A percentile compares a stretch with the other conserved stretches of the same genome.
These are phyloP conservation scores for Puccinia horiana DNA, from an alignment of 1,284 basidiomycete species.

Conservation along the genomic window DNA sequence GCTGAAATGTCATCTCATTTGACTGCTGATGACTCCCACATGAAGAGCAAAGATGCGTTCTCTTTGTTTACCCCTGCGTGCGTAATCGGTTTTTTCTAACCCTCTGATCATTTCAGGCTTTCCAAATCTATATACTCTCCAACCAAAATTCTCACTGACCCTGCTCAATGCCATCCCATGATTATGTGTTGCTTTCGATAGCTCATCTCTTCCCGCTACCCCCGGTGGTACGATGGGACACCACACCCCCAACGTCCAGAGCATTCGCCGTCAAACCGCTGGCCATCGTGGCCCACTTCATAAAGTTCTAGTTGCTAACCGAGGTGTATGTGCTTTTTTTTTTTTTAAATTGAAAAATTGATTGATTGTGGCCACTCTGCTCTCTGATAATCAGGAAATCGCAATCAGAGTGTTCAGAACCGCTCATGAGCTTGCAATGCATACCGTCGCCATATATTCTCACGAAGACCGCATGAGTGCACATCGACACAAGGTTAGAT, in stretches of 20 bases:
- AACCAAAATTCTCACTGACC: too few relatives aligned
- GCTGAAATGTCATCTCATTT: slow-evolving; percentile 22
- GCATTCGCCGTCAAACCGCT: slow-evolving; percentile 85
- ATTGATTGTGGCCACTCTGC: slow-evolving; percentile 38
- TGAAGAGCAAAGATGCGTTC: slow-evolving; percentile 34
- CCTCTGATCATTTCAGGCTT: neutral
- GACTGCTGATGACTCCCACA: slow-evolving; percentile 15
- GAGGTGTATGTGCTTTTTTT: slow-evolving; percentile 69
- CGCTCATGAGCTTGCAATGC: slow-evolving; percentile 97
- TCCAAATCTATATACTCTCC: neutral
- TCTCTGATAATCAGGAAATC: slow-evolving; percentile 73
- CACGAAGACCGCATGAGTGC: slow-evolving; percentile 94
- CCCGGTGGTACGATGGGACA: slow-evolving; percentile 51
- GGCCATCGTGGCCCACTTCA: slow-evolving; percentile 70
- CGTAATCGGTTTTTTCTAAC: neutral
- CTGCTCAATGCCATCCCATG: neutral
- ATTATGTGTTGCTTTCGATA: neutral
- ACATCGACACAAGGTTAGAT: slow-evolving; percentile 85
- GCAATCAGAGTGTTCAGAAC: slow-evolving; percentile 98
- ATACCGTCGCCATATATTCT: slow-evolving; percentile 97
- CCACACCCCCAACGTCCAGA: slow-evolving; percentile 69
- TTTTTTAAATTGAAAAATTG: neutral
- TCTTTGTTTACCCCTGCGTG: slow-evolving; percentile 42
- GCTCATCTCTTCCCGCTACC: slow-evolving; percentile 50
- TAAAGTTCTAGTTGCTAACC: slow-evolving; percentile 74